Evolutionary conservation across 108 stramenopile species (phyloP), one percentile per base, ranked within the genome.

Genomic region (Stephanodiscus triporus): DNA sequence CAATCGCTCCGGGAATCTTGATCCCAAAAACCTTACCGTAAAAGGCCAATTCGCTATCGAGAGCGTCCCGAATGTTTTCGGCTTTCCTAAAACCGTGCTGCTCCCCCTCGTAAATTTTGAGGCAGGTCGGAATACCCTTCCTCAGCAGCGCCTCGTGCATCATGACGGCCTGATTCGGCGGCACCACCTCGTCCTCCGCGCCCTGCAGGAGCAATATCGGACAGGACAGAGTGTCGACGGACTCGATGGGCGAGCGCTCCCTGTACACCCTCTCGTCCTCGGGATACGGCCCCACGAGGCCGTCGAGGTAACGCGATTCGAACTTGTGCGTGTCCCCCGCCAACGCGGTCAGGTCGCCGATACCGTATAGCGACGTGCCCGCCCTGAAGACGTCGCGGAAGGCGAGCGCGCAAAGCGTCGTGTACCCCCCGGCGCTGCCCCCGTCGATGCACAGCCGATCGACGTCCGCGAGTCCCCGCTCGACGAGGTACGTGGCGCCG

Each of bases 31-130:
- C 83, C 8, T 66, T 76, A 4, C 88, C 84, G 72, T 81, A 94
- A 66, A 94, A 94, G 16, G 80, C 82, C 49, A 88, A 56, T 76
- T 94, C 93, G 61, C 77, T 78, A 67, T 86, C 85, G 2, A 94
- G 66, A 2, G 90, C 89, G 68, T 94, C 86, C 49, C 86, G 66
- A 27, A 90, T 91, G 67, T 94, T 90, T 68, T 89, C 87, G n/a
- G 90, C 80, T 75, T 94, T 90, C 54, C 93, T 85, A 63, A 94
- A 94, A 6, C 93, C 93, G 66, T 94, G 93, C 72, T 91, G 90
- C 70, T 94, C 93, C 40, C 88, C 89, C 61, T 90, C 83, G 70
- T 94, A 94, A 3, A 94, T 71, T 48, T 87, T 86, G 29, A 94
- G 66, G 36, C 74, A 77, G 0, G 88, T 86, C 9, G 90, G 88